Conservation (phyloP, 176 grass and related monocot species). For the Luzula sylvatica region DNA sequence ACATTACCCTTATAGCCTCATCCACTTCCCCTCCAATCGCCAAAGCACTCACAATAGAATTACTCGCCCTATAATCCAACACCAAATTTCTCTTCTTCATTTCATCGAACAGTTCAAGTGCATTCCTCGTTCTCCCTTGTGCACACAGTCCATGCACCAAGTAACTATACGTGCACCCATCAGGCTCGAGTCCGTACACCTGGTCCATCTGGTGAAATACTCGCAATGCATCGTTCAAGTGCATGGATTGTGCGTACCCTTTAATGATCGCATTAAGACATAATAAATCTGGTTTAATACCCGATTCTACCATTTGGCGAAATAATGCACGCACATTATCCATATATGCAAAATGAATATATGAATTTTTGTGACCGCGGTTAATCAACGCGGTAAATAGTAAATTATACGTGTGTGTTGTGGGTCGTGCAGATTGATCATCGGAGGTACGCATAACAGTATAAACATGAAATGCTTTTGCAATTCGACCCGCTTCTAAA, state of each 20-base stretch:
- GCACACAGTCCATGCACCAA: constrained; percentile 66
- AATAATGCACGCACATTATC: constrained; percentile 65
- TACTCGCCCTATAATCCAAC: constrained; percentile 27
- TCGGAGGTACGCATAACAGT: constrained; percentile 57
- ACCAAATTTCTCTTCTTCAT: constrained; percentile 31
- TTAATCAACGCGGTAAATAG: constrained; percentile 63
- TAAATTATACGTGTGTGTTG: constrained; percentile 55
- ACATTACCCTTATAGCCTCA: constrained; percentile 35
- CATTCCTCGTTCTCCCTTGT: constrained; percentile 52
- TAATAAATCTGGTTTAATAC: constrained; percentile 45
- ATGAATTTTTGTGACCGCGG: constrained; percentile 41
- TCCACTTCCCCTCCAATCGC: constrained; percentile 40
- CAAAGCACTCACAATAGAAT: constrained; percentile 48
- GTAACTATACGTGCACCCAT: constrained; percentile 63
- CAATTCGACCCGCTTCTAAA: constrained; percentile 45
- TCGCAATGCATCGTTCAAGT: constrained; percentile 71
- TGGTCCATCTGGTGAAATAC: constrained; percentile 78
- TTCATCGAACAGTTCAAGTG: constrained; percentile 47
- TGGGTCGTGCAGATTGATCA: constrained; percentile 40
- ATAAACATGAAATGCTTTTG: constrained; percentile 86
- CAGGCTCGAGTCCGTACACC: constrained; percentile 44
- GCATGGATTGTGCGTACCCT: constrained; percentile 64
- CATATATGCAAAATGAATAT: constrained; percentile 78
- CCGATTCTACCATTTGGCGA: constrained; percentile 70
- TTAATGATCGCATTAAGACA: constrained; percentile 58